A percentile compares a stretch with the other conserved stretches of the same genome.
Conservation (phyloP, 352 stramenopile genomes). For the Pythium rhizo-oryzae region DNA sequence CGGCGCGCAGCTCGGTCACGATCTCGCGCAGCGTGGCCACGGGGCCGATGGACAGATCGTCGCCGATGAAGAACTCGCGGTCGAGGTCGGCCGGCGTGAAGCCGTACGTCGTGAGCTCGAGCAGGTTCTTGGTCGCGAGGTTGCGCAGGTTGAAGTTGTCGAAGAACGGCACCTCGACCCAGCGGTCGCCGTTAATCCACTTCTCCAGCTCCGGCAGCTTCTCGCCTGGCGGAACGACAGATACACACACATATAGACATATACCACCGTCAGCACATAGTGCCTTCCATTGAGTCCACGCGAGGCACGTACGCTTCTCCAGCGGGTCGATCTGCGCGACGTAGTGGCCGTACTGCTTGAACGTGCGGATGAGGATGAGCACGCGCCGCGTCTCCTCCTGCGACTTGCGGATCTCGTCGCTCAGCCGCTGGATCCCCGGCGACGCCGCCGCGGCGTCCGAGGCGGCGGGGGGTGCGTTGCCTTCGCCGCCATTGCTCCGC, state of each 20-base stretch:
- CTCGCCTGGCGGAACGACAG: constrained; percentile 39
- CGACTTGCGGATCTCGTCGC: constrained; percentile 76
- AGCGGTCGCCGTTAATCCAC: constrained; percentile 84
- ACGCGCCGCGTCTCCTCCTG: constrained; percentile 87
- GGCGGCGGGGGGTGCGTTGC: not conserved
- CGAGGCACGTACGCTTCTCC: constrained; percentile 76
- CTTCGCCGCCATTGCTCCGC: not conserved
- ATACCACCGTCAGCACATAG: too few species aligned
- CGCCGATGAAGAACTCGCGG: constrained; percentile 91
- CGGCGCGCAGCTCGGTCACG: constrained; percentile 91
- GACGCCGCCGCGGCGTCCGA: not conserved
- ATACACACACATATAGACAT: not conserved
- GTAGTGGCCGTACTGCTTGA: constrained; percentile 90
- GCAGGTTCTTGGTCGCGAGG: constrained; percentile 77
- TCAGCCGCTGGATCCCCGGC: constrained; percentile 63
- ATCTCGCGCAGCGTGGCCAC: constrained; percentile 87
- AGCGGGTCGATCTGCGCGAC: constrained; percentile 89
- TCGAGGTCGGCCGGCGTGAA: constrained; percentile 92
- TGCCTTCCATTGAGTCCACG: too few species aligned
- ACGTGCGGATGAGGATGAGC: constrained; percentile 84
- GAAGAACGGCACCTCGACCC: constrained; percentile 86
- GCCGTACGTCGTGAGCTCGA: constrained; percentile 85
- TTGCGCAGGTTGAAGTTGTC: constrained; percentile 87
- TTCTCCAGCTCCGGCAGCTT: constrained; percentile 85
- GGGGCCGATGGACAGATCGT: constrained; percentile 83